Evolutionary conservation across 2,329 filamentous ascomycete species (phyloP).

Genomic region (Hyphodiscus sp.): DNA sequence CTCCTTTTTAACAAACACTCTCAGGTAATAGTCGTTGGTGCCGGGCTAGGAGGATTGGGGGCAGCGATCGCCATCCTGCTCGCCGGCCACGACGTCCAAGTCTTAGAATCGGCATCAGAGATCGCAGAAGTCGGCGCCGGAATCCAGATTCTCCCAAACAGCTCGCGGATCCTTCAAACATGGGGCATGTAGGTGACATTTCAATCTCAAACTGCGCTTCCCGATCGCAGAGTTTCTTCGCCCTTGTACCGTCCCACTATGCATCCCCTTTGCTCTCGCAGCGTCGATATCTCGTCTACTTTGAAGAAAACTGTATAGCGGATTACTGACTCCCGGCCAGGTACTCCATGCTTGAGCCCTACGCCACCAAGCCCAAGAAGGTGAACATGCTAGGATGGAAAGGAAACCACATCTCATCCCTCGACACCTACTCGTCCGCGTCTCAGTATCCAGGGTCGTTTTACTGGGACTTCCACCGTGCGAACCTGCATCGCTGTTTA

Average conservation of each 20-base stretch:
- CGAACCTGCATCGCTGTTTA: conserved; percentile 40
- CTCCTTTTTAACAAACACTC: not conserved
- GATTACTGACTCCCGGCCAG: no score
- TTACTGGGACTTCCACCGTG: conserved; percentile 43
- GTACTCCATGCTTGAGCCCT: conserved; percentile 6
- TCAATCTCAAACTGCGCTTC: no score
- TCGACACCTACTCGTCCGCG: conserved; percentile 18
- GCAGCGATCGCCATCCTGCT: conserved; percentile 28
- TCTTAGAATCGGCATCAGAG: conserved; percentile 36
- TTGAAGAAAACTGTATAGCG: no score
- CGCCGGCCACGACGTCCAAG: conserved; percentile 32
- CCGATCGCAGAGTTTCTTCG: no score
- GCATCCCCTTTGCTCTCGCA: no score
- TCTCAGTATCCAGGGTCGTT: conserved; percentile 19
- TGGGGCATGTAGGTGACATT: conserved; percentile 17
- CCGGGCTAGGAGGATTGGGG: conserved; percentile 47
- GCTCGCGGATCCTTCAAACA: conserved; percentile 17
- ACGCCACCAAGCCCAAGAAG: conserved; percentile 35
- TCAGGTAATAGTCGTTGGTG: conserved; percentile 45
- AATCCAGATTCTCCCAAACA: conserved; percentile 26
- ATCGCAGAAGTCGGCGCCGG: conserved; percentile 35
- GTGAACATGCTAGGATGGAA: conserved; percentile 42
- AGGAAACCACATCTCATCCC: conserved; percentile 21
- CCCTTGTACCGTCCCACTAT: no score
- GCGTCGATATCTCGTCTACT: no score